phyloP scores from a whole-genome alignment of 805 yeast species.

The Candida yuanshanica region DNA sequence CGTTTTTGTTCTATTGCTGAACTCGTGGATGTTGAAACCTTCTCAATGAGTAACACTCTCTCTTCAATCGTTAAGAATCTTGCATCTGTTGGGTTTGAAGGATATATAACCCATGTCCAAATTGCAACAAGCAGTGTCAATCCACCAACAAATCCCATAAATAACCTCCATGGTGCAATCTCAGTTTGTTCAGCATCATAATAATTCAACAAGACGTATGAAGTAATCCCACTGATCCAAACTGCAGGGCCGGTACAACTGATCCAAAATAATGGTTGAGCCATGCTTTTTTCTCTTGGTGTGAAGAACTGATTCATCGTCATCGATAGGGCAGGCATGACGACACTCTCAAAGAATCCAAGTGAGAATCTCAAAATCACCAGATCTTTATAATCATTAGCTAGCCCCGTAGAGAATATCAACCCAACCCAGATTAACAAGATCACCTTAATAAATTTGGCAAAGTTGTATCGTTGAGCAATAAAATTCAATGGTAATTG shows the following conservation, averaged over 20 bases:
- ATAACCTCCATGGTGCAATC: slow-evolving; percentile 35
- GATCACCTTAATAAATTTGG: slow-evolving; percentile 31
- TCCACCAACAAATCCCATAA: slow-evolving; percentile 41
- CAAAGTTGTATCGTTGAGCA: slow-evolving; percentile 7
- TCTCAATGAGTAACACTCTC: slow-evolving; percentile 33
- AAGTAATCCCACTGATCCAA: not conserved
- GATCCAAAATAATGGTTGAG: slow-evolving; percentile 48
- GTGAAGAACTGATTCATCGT: slow-evolving; percentile 47
- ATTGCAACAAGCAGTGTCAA: slow-evolving; percentile 31
- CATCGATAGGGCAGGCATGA: slow-evolving; percentile 37
- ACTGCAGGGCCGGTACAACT: slow-evolving; percentile 27
- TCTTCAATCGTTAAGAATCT: slow-evolving; percentile 35
- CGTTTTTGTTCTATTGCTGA: slow-evolving; percentile 35
- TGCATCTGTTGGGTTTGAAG: slow-evolving; percentile 42
- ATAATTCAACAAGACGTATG: not conserved
- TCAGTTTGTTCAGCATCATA: slow-evolving; percentile 31
- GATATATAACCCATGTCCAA: slow-evolving; percentile 31
- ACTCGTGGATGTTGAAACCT: slow-evolving; percentile 28
- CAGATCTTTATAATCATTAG: slow-evolving; percentile 40
- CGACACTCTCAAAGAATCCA: slow-evolving; percentile 43
- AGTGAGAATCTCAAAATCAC: slow-evolving; percentile 42
- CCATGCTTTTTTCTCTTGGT: slow-evolving; percentile 40
- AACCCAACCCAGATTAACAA: slow-evolving; percentile 40
- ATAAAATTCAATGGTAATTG: slow-evolving; percentile 1
- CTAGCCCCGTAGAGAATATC: slow-evolving; percentile 41